Percentiles rank a stretch among this genome's conserved stretches.
Evolutionary conservation across 305 asterid species (phyloP).

Genomic region (Solanum hybrid): DNA sequence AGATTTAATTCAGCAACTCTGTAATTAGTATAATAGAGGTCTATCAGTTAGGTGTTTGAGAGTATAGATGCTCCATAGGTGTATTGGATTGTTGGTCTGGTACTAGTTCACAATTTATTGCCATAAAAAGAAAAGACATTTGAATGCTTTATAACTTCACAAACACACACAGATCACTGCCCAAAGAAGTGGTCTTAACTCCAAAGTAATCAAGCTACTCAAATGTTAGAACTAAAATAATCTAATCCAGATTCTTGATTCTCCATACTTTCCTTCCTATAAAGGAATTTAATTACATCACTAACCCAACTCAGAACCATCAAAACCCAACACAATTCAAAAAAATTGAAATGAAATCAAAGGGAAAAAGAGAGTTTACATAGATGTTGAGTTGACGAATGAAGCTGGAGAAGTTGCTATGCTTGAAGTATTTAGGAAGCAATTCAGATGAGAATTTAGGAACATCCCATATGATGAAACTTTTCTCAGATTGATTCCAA

Average conservation of each 20-base stretch:
- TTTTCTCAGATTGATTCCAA: slow-evolving; percentile 56
- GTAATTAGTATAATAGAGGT: background rate
- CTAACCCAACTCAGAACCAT: background rate
- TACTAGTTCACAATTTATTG: background rate
- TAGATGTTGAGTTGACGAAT: slow-evolving; percentile 87
- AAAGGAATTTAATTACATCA: background rate
- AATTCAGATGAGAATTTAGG: slow-evolving; percentile 50
- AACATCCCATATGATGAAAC: slow-evolving; percentile 73
- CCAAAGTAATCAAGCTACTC: background rate
- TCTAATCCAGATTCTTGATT: background rate
- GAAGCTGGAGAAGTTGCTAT: slow-evolving; percentile 81
- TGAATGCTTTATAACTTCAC: background rate
- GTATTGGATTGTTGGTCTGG: background rate
- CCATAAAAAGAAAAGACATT: background rate
- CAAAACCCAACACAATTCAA: background rate
- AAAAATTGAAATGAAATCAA: background rate
- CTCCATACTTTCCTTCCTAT: background rate
- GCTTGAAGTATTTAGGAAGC: slow-evolving; percentile 90
- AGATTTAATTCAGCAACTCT: background rate
- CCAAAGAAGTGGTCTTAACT: background rate
- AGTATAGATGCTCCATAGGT: background rate
- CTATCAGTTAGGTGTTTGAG: background rate
- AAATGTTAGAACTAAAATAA: background rate
- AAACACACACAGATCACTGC: background rate
- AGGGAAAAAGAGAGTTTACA: slow-evolving; percentile 17